These are phyloP conservation scores for Selaginella tamariscina DNA, from an alignment of 75 land plant genomes.

Conservation along the genomic window DNA sequence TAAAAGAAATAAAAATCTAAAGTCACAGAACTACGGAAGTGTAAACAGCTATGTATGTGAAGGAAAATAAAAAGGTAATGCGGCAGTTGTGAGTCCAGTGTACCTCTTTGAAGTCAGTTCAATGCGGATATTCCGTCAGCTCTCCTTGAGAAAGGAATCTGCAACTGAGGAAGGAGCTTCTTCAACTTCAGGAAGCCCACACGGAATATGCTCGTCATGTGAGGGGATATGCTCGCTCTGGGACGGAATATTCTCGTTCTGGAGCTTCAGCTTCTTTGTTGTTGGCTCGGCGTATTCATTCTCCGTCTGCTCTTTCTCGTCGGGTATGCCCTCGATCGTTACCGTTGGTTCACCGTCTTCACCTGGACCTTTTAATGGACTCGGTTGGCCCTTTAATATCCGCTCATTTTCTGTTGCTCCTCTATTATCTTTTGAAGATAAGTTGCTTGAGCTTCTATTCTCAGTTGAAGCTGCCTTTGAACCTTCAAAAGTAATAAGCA, in stretches of 20 bases:
- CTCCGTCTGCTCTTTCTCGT: not conserved
- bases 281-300: not conserved
- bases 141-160: not conserved
- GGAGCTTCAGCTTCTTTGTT: not conserved
- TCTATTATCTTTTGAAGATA: conserved; percentile 47
- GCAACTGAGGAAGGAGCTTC: no score
- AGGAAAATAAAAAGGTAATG: no score
- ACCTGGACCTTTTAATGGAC: no score
- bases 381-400: conserved; percentile 1
- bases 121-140: no score
- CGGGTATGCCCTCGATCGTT: not conserved
- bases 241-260: not conserved
- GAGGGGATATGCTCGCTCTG: not conserved
- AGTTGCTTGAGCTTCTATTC: conserved; percentile 42
- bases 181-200: no score
- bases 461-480: conserved; percentile 38
- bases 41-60: no score
- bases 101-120: no score
- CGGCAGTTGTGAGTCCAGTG: no score
- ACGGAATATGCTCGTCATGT: not conserved
- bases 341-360: not conserved
- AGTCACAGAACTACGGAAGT: no score
- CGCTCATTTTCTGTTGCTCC: conserved; percentile 34
- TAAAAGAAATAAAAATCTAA: no score
- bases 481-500: conserved; percentile 31